phyloP scores from a whole-genome alignment of 1,284 basidiomycete species.

The Ustilago nuda region DNA sequence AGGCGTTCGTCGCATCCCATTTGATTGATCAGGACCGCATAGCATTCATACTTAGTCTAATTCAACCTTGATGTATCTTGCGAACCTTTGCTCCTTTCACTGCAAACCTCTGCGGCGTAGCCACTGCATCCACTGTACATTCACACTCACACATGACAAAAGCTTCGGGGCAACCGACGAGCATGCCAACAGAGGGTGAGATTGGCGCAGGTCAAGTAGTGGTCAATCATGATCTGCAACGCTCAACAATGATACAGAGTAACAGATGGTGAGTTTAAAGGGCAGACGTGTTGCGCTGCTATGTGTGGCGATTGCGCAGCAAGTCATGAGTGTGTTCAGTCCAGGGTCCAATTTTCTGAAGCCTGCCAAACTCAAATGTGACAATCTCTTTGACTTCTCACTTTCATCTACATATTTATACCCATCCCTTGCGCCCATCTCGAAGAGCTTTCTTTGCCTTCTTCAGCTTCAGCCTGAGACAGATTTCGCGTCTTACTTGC shows the following conservation, averaged over 20 bases:
- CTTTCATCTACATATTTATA: background rate
- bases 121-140: background rate
- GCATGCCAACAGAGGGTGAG: too few relatives aligned
- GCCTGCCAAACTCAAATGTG: slow-evolving; percentile 1
- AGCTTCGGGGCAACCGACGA: too few relatives aligned
- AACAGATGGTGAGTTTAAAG: background rate
- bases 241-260: background rate
- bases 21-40: slow-evolving; percentile 22
- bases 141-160: background rate
- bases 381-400: background rate
- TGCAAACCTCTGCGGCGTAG: background rate
- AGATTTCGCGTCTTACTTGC: too few relatives aligned
- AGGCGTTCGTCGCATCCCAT: slow-evolving; percentile 44
- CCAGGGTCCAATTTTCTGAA: slow-evolving; percentile 32
- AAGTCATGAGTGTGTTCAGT: background rate
- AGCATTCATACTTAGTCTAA: background rate
- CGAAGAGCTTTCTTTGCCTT: background rate
- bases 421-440: background rate
- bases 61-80: background rate
- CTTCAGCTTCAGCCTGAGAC: too few relatives aligned
- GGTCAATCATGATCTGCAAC: too few relatives aligned
- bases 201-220: too few relatives aligned
- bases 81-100: background rate
- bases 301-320: slow-evolving; percentile 2
- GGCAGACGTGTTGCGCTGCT: background rate